These are phyloP conservation scores for Globisporangium splendens DNA, from an alignment of 352 stramenopile species.

Conservation along the genomic window DNA sequence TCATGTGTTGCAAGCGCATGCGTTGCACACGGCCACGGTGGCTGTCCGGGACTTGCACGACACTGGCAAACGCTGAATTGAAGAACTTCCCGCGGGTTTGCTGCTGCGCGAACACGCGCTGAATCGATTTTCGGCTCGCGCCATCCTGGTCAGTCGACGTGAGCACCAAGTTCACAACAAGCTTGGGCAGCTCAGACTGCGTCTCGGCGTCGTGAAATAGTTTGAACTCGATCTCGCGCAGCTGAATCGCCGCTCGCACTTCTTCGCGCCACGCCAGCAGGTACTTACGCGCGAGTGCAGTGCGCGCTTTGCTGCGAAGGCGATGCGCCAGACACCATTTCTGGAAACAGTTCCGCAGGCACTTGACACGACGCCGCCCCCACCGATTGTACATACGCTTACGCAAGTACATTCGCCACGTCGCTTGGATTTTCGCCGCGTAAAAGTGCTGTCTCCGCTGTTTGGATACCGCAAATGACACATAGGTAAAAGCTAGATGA, in stretches of 20 bases:
- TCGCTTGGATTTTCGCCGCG: conserved; percentile 43
- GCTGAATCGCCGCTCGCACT: conserved; percentile 35
- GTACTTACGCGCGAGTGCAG: conserved; percentile 31
- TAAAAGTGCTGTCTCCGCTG: conserved; percentile 23
- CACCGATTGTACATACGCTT: conserved; percentile 43
- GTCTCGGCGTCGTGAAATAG: conserved; percentile 58
- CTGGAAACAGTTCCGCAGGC: conserved; percentile 35
- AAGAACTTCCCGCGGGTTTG: conserved; percentile 25
- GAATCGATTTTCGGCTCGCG: conserved; percentile 11
- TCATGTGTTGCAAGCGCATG: conserved; percentile 36
- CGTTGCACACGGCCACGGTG: conserved; percentile 22
- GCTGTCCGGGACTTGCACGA: conserved; percentile 28
- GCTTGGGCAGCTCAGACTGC: conserved; percentile 35
- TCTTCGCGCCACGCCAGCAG: conserved; percentile 44
- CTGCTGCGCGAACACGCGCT: background rate
- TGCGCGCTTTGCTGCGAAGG: conserved; percentile 30
- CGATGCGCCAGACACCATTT: conserved; percentile 46
- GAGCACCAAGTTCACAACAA: conserved; percentile 78
- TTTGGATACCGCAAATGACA: background rate
- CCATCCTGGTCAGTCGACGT: conserved; percentile 41
- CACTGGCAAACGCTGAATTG: conserved; percentile 44
- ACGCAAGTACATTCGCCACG: conserved; percentile 45
- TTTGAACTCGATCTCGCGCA: conserved; percentile 58
- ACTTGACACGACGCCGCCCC: conserved; percentile 24
- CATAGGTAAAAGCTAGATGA: too few species aligned